Percentiles rank a stretch among this genome's conserved stretches.
Evolutionary conservation across 768 basidiomycete species (phyloP).

Genomic region (Clitopilus passeckerianus): DNA sequence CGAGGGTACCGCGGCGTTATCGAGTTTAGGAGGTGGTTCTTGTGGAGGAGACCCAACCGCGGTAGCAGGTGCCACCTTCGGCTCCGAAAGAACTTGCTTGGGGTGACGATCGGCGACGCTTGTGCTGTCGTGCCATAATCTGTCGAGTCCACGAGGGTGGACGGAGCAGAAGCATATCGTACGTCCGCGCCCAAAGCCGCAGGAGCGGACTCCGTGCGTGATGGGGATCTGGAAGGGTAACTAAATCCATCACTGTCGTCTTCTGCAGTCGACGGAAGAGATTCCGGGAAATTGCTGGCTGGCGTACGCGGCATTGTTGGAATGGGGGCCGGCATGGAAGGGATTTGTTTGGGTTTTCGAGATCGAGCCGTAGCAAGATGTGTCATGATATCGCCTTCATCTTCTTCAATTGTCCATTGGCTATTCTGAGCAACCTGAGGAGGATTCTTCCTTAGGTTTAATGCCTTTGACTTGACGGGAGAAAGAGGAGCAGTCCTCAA

Average conservation of each 20-base stretch:
- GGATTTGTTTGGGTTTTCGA: background rate
- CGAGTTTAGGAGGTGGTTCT: background rate
- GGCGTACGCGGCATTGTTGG: background rate
- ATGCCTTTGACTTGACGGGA: background rate
- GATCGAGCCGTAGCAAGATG: conserved; percentile 1
- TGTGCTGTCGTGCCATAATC: background rate
- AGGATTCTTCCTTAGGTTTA: background rate
- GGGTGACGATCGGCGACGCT: background rate
- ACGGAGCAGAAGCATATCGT: background rate
- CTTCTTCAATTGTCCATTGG: conserved; percentile 1
- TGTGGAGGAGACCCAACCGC: background rate
- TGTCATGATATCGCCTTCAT: conserved; percentile 12
- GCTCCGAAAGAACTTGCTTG: background rate
- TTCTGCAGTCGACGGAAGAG: background rate
- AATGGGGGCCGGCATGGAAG: background rate
- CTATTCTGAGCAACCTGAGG: background rate
- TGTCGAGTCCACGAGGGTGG: conserved; percentile 3
- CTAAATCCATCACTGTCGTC: background rate
- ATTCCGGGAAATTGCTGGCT: background rate
- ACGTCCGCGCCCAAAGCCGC: conserved; percentile 2
- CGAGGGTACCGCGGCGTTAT: background rate
- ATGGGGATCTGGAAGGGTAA: conserved; percentile 4
- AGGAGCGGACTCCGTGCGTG: conserved; percentile 8
- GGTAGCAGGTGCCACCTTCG: background rate
- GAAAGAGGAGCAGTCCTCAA: background rate